Percentiles rank a stretch among this genome's conserved stretches.
phyloP scores from a whole-genome alignment of 257 asterid species.

The Primulina eburnea region DNA sequence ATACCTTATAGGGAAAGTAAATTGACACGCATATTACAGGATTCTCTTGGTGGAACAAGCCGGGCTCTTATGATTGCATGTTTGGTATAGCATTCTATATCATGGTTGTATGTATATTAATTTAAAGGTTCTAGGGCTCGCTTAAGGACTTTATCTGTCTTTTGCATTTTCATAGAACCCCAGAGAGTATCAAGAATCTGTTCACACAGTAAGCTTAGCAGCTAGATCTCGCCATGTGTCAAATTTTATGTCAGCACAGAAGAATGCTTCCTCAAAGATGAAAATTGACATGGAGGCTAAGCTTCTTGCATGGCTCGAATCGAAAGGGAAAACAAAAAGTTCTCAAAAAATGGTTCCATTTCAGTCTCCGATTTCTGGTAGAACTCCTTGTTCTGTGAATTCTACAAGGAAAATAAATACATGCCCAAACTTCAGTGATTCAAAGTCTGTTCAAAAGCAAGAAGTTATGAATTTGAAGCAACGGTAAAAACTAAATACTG shows the following conservation, averaged over 20 bases:
- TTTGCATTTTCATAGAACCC: constrained; percentile 58
- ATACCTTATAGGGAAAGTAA: constrained; percentile 91
- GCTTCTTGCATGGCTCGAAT: constrained; percentile 82
- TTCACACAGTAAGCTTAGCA: constrained; percentile 85
- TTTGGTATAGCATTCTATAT: constrained; percentile 46
- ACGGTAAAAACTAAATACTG: constrained; percentile 33
- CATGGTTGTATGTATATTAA: background rate
- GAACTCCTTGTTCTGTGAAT: constrained; percentile 55
- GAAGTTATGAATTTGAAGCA: constrained; percentile 31
- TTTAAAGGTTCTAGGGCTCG: background rate
- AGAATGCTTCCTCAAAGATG: constrained; percentile 43
- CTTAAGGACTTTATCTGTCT: constrained; percentile 14
- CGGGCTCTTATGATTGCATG: constrained; percentile 88
- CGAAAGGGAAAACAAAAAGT: constrained; percentile 72
- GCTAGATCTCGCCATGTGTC: constrained; percentile 83
- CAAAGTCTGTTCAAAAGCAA: constrained; percentile 32
- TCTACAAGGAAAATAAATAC: constrained; percentile 33
- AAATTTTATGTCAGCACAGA: constrained; percentile 47
- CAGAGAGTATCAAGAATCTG: constrained; percentile 87
- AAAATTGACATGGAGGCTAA: constrained; percentile 83
- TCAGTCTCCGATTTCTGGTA: constrained; percentile 47
- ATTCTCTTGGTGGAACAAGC: constrained; percentile 91
- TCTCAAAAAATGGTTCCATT: constrained; percentile 40
- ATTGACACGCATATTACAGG: constrained; percentile 88
- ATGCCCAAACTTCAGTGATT: constrained; percentile 35